Percentiles rank a stretch among this genome's conserved stretches.
These are phyloP conservation scores for Agroathelia rolfsii DNA, from an alignment of 1,284 basidiomycete genomes.

Conservation along the genomic window DNA sequence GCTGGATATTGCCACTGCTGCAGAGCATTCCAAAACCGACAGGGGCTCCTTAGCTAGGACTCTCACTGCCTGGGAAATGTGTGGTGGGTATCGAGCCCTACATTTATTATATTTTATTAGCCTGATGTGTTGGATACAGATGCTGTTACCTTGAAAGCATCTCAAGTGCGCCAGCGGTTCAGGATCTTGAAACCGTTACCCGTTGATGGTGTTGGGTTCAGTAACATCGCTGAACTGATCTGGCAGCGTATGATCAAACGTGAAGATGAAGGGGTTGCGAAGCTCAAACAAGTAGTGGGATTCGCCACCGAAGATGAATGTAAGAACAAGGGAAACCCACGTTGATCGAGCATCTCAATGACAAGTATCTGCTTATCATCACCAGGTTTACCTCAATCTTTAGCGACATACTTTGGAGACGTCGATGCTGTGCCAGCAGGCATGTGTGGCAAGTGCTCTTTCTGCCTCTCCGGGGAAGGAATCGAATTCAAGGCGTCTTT, in stretches of 20 bases:
- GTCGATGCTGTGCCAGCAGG: slow-evolving; percentile 29
- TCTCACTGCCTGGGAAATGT: slow-evolving; percentile 31
- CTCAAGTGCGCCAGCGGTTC: slow-evolving; percentile 36
- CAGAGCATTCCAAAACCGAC: slow-evolving; percentile 20
- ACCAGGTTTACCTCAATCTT: slow-evolving; percentile 32
- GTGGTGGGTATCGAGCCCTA: no score
- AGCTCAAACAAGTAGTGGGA: slow-evolving; percentile 30
- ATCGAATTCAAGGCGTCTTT: slow-evolving; percentile 26
- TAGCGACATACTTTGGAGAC: slow-evolving; percentile 39
- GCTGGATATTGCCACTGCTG: slow-evolving; percentile 29
- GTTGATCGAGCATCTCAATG: slow-evolving; percentile 3
- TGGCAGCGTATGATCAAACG: slow-evolving; percentile 29
- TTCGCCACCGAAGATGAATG: slow-evolving; percentile 37
- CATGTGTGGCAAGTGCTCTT: slow-evolving; percentile 35
- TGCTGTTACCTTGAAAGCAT: slow-evolving; percentile 27
- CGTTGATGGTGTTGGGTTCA: slow-evolving; percentile 24
- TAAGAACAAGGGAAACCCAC: slow-evolving; percentile 14
- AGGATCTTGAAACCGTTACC: slow-evolving; percentile 29
- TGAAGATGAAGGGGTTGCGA: slow-evolving; percentile 33
- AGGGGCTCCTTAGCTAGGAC: slow-evolving; percentile 26
- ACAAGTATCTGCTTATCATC: background rate
- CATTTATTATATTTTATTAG: no score
- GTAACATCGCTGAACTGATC: slow-evolving; percentile 25
- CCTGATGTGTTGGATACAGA: no score
- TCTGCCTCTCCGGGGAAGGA: slow-evolving; percentile 29